Conservation (phyloP, 257 asterid species). For the Jacaranda mimosifolia region DNA sequence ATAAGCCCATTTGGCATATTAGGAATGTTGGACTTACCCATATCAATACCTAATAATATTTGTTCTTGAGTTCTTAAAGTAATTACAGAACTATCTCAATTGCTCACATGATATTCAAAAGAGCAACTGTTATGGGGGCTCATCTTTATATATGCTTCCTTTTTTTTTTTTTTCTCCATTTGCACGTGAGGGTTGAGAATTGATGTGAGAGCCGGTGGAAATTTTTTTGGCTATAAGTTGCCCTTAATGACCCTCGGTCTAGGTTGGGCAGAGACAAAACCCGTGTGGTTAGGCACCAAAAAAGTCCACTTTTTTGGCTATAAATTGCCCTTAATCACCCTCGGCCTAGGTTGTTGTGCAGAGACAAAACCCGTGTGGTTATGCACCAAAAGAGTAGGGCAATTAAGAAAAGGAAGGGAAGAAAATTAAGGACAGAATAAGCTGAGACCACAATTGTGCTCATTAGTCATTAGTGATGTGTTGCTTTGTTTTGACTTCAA, state of each 20-base stretch:
- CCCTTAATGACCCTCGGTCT: neutral
- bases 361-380: neutral
- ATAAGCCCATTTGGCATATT: no score
- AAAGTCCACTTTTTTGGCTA: neutral
- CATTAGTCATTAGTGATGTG: neutral
- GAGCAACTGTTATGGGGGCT: no score
- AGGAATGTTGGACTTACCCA: no score
- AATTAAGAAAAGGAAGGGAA: neutral
- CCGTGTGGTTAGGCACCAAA: neutral
- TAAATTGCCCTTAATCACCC: neutral
- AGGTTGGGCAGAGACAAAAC: neutral
- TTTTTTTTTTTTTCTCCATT: no score
- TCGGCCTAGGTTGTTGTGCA: neutral
- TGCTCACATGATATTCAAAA: no score
- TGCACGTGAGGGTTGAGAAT: no score
- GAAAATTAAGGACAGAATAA: neutral
- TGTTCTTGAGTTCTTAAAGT: no score
- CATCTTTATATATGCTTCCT: no score
- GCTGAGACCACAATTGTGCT: neutral
- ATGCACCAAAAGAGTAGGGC: neutral
- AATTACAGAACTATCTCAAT: no score
- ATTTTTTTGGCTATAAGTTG: neutral
- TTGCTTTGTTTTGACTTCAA: conserved; percentile 4
- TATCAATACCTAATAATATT: no score
- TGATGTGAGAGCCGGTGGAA: no score